Evolutionary conservation across 768 basidiomycete genomes (phyloP), one percentile per base, ranked within the genome.

Genomic region (Amanita rubescens): DNA sequence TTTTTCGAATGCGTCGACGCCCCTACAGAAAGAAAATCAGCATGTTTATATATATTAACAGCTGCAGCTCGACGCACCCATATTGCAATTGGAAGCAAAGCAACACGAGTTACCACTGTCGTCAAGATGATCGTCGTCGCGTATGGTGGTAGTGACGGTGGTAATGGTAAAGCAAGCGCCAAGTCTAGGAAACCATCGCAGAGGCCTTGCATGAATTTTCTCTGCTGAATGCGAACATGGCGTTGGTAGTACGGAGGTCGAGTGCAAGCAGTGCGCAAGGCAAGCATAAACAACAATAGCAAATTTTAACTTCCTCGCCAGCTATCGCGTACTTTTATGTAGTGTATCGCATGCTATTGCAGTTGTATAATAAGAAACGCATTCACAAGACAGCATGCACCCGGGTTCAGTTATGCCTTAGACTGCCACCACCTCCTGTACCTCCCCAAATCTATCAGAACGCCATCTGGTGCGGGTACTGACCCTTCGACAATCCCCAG

Each of bases 401-500:
- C n/a, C n/a, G n/a, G n/a, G n/a, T n/a, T n/a, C n/a, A n/a, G n/a
- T n/a, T n/a, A n/a, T n/a, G n/a, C n/a, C n/a, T n/a, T n/a, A n/a
- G 55, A 45, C 50, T 55, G 60, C 53, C 37, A 58, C 54, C 41
- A 57, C 58, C 55, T 56, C 41, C 41, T 57, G 55, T 53, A 58
- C 54, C 55, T 54, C 58, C 37, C 43, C 60, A 34, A 55, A 34
- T 45, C 8, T 34, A 59, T 78, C 75, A 98, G 80, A 96, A 98
- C 58, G 80, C 80, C 75, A 99, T 69, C 74, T 90, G 82, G 77
- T 99, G 96, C 67, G 96, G 91, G 78, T 80, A 92, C 76, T 98
- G 93, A 57, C 94, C 93, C 81, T 94, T 96, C 62, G 91, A 92
- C 57, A 99, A 80, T 67, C 92, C 93, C 79, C 89, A 99, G 66